Conservation (phyloP, 2,329 filamentous ascomycete species). For the Aspergillus amoenus region DNA sequence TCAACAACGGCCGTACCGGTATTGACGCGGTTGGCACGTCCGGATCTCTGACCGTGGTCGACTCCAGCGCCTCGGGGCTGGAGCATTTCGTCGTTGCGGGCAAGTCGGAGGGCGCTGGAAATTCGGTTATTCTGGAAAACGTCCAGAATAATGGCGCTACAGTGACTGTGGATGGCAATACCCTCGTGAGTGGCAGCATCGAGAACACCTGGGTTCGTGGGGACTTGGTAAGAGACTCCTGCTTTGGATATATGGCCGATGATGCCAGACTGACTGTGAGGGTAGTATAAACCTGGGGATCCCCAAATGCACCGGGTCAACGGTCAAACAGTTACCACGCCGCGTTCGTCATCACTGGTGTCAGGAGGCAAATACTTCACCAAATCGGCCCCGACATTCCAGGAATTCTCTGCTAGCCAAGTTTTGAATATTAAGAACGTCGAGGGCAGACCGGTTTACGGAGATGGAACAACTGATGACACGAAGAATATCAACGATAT, state of each 20-base stretch:
- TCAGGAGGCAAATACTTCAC: constrained; percentile 41
- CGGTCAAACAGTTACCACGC: constrained; percentile 29
- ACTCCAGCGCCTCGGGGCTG: constrained; percentile 16
- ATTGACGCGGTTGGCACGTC: constrained; percentile 25
- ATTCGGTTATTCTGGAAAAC: constrained; percentile 32
- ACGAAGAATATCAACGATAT: constrained; percentile 37
- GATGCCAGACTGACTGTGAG: background rate
- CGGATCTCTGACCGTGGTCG: constrained; percentile 25
- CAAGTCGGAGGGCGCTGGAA: constrained; percentile 31
- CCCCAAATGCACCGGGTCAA: constrained; percentile 22
- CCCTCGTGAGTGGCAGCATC: constrained; percentile 20
- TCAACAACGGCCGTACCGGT: constrained; percentile 24
- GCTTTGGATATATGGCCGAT: background rate
- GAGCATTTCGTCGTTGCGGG: constrained; percentile 20
- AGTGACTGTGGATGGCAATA: constrained; percentile 25
- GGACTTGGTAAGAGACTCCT: constrained; percentile 24
- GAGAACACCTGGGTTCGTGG: constrained; percentile 33
- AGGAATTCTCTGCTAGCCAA: constrained; percentile 40
- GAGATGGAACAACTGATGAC: constrained; percentile 44
- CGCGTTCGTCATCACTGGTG: constrained; percentile 30
- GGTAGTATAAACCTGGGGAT: constrained; percentile 20
- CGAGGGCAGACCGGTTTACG: constrained; percentile 38
- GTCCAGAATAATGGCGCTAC: constrained; percentile 28
- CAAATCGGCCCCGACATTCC: constrained; percentile 44
- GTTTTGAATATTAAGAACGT: constrained; percentile 51